These are phyloP conservation scores for Melaleuca quinquenervia DNA, from an alignment of 345 rosid genomes.

Conservation along the genomic window DNA sequence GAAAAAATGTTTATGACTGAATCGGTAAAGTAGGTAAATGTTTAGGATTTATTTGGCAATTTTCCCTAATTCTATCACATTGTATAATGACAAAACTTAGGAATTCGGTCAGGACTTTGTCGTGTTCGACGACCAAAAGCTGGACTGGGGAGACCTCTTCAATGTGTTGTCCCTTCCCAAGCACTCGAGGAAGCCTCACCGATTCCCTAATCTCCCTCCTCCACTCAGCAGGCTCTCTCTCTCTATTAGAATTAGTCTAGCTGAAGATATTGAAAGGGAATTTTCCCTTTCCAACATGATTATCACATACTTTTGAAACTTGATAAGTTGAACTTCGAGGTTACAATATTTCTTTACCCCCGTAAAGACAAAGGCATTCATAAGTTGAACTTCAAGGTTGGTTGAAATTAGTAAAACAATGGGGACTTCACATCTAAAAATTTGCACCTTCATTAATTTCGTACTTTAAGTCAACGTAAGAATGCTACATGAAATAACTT, in stretches of 20 bases:
- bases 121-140: conserved; percentile 7
- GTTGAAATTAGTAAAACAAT: neutral
- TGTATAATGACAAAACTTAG: neutral
- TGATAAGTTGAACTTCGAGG: neutral
- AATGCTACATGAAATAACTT: neutral
- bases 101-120: neutral
- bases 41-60: too few relatives aligned
- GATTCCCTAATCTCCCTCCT: conserved; percentile 22
- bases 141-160: conserved; percentile 16
- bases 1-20: too few relatives aligned
- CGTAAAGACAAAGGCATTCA: neutral
- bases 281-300: too few relatives aligned
- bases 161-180: conserved; percentile 7
- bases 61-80: neutral
- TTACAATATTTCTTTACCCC: neutral
- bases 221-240: conserved; percentile 17
- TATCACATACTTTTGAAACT: too few relatives aligned
- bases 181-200: conserved; percentile 14
- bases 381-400: neutral
- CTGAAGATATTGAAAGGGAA: neutral
- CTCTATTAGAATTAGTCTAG: neutral
- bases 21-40: too few relatives aligned
- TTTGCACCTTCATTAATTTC: neutral
- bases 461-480: neutral
- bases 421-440: neutral